Conservation (phyloP, 164 flowering plant genomes). For the Macadamia tetraphylla region DNA sequence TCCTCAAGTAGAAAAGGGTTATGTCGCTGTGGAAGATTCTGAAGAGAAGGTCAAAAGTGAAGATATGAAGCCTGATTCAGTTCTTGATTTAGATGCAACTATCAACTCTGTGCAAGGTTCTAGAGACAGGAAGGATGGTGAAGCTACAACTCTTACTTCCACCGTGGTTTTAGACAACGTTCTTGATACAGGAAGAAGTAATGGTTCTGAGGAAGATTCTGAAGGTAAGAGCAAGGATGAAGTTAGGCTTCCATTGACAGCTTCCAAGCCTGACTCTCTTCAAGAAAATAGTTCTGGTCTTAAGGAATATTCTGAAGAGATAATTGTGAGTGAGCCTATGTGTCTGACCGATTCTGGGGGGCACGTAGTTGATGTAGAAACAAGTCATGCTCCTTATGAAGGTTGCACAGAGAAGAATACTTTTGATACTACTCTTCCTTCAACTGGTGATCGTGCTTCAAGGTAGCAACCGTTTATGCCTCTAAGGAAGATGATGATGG, state of each 20-base stretch:
- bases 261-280: not conserved
- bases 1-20: not conserved
- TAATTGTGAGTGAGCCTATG: not conserved
- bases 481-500: not conserved
- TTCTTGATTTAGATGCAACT: constrained; percentile 2
- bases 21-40: constrained; percentile 1
- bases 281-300: not conserved
- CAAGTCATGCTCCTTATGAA: not conserved
- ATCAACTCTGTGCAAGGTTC: constrained; percentile 7
- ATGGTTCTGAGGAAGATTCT: constrained; percentile 4
- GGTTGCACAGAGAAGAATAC: not conserved
- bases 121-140: not conserved
- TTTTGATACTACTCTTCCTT: not conserved
- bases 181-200: constrained; percentile 2
- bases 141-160: not conserved
- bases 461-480: not conserved
- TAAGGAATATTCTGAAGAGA: not conserved
- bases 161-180: not conserved
- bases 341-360: not conserved
- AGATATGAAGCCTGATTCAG: constrained; percentile 8
- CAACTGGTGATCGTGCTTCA: not conserved
- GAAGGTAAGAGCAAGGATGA: constrained; percentile 2
- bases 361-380: not conserved
- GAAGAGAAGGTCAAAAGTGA: not conserved
- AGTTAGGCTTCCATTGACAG: not conserved